These are phyloP conservation scores for Lentinula sp. DNA, from an alignment of 768 basidiomycete species.

Conservation along the genomic window DNA sequence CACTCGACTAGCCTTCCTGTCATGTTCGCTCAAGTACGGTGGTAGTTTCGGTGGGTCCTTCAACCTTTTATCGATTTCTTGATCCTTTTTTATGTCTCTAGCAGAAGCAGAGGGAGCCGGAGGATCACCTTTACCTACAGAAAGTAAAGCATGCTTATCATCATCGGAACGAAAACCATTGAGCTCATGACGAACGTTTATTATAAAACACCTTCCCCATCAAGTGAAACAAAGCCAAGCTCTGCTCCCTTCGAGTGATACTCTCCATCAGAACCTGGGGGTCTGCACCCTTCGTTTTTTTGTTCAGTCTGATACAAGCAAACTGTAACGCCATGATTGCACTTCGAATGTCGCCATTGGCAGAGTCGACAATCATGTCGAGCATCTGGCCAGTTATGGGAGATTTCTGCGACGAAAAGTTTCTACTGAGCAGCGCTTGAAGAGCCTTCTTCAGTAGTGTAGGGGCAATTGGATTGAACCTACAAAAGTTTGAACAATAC, in stretches of 20 bases:
- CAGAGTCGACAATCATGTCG: constrained; percentile 69
- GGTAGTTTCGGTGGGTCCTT: constrained; percentile 56
- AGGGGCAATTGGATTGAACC: constrained; percentile 89
- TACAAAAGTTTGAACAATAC: constrained; percentile 21
- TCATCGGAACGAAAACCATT: background rate
- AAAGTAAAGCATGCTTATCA: background rate
- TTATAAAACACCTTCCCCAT: constrained; percentile 94
- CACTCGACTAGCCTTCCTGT: constrained; percentile 66
- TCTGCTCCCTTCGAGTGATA: constrained; percentile 79
- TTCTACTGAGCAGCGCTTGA: constrained; percentile 43
- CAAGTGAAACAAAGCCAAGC: constrained; percentile 83
- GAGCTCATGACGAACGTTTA: constrained; percentile 59
- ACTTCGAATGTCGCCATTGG: constrained; percentile 89
- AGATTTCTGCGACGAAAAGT: constrained; percentile 29
- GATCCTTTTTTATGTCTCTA: constrained; percentile 60
- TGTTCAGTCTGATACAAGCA: constrained; percentile 45
- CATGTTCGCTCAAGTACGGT: constrained; percentile 48
- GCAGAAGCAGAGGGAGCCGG: constrained; percentile 46
- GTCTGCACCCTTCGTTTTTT: constrained; percentile 24
- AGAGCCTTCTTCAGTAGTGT: constrained; percentile 82
- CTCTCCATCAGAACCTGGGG: constrained; percentile 50
- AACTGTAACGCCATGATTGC: constrained; percentile 95
- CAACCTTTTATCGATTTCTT: constrained; percentile 48
- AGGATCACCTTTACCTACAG: constrained; percentile 70
- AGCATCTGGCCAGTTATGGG: constrained; percentile 46